Conservation (phyloP, 345 rosid species). For the Populus pruinosa region DNA sequence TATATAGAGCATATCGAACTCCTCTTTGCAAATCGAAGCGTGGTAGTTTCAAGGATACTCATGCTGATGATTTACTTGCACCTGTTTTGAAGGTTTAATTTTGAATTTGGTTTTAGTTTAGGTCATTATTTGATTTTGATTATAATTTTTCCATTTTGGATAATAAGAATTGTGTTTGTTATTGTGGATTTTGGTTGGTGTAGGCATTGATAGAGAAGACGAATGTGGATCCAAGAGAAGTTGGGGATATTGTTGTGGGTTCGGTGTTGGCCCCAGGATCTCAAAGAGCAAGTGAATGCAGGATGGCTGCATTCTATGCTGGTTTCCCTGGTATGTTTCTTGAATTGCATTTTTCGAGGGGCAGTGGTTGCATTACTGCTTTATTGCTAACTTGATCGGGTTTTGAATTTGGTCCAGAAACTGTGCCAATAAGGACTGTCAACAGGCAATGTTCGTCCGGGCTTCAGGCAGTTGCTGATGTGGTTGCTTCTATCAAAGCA, state of each 20-base stretch:
- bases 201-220: slow-evolving; percentile 89
- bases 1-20: slow-evolving; percentile 70
- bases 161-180: background rate
- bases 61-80: slow-evolving; percentile 82
- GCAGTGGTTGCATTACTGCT: background rate
- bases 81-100: slow-evolving; percentile 38
- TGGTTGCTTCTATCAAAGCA: slow-evolving; percentile 91
- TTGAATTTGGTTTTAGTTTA: background rate
- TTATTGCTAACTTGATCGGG: background rate
- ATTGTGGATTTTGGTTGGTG: slow-evolving; percentile 8
- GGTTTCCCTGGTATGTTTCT: slow-evolving; percentile 74
- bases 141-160: background rate
- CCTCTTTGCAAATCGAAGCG: slow-evolving; percentile 78
- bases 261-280: slow-evolving; percentile 87
- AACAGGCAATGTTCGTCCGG: slow-evolving; percentile 97
- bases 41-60: slow-evolving; percentile 90
- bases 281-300: slow-evolving; percentile 86
- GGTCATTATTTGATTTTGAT: no score
- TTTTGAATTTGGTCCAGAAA: slow-evolving; percentile 42
- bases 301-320: slow-evolving; percentile 98
- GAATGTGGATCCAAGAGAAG: slow-evolving; percentile 75
- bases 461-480: slow-evolving; percentile 99
- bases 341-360: background rate
- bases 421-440: slow-evolving; percentile 83
- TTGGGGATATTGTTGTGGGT: slow-evolving; percentile 97